Conservation (phyloP, 225 moss, liverwort and hornwort genomes). For the Antitrichia curtipendula region DNA sequence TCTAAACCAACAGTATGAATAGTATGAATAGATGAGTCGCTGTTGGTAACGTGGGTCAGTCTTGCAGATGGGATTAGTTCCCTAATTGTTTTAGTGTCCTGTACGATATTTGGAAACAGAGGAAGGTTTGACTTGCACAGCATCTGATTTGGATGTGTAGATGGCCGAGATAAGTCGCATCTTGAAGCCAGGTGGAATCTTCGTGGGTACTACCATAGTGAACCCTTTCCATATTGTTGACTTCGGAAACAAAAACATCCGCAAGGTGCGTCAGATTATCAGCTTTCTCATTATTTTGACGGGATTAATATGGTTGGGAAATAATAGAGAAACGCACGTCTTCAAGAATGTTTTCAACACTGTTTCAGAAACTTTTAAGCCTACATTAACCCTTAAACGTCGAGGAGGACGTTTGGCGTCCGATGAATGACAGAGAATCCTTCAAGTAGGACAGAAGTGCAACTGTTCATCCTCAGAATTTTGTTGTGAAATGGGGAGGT, state of each 20-base stretch:
- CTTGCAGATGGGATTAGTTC: not conserved
- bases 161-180: slow-evolving; percentile 42
- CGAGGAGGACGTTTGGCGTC: too few species aligned
- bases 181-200: slow-evolving; percentile 34
- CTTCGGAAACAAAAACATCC: slow-evolving; percentile 5
- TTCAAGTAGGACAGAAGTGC: too few species aligned
- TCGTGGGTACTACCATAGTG: slow-evolving; percentile 22
- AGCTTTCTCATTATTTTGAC: not conserved
- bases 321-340: not conserved
- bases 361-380: not conserved
- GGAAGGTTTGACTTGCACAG: not conserved
- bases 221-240: not conserved
- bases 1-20: not conserved
- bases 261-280: slow-evolving; percentile 5
- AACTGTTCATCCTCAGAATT: too few species aligned
- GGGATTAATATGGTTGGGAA: not conserved
- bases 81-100: not conserved
- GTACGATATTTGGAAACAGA: not conserved
- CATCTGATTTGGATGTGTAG: slow-evolving; percentile 4
- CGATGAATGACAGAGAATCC: too few species aligned
- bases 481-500: too few species aligned
- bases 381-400: too few species aligned
- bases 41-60: not conserved
- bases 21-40: not conserved
- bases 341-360: too few species aligned